Percentiles rank a stretch among this genome's conserved stretches.
These are phyloP conservation scores for Penicillium sp. DNA, from an alignment of 2,329 filamentous ascomycete species.

Conservation along the genomic window DNA sequence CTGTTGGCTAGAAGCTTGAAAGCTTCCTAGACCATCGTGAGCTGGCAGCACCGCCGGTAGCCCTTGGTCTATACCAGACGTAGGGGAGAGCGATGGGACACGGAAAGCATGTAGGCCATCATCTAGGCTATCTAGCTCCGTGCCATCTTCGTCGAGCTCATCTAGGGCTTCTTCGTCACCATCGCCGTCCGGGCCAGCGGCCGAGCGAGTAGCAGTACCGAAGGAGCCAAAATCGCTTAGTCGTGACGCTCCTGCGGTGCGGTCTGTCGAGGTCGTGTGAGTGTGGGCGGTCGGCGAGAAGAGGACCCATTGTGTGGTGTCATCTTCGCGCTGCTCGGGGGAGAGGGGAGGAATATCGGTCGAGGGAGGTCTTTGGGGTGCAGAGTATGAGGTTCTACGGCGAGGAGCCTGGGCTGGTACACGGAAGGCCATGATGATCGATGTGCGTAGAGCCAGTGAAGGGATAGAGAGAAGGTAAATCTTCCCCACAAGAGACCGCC, in stretches of 20 bases:
- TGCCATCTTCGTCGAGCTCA: slow-evolving; percentile 53
- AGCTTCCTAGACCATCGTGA: slow-evolving; percentile 88
- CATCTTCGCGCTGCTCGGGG: slow-evolving; percentile 51
- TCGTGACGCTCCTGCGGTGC: slow-evolving; percentile 64
- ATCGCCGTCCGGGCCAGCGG: slow-evolving; percentile 22
- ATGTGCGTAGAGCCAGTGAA: slow-evolving; percentile 6
- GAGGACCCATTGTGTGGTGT: slow-evolving; percentile 91
- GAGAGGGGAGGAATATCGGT: slow-evolving; percentile 27
- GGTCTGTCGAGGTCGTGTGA: slow-evolving; percentile 60
- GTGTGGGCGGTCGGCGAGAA: slow-evolving; percentile 77
- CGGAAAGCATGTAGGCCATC: slow-evolving; percentile 87
- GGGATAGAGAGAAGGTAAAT: slow-evolving; percentile 15
- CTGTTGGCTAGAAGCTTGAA: slow-evolving; percentile 58
- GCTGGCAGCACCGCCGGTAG: slow-evolving; percentile 71
- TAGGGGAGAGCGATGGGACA: slow-evolving; percentile 49
- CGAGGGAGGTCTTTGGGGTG: slow-evolving; percentile 23
- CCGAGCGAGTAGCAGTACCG: slow-evolving; percentile 61
- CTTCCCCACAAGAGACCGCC: slow-evolving; percentile 20
- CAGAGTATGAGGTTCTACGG: slow-evolving; percentile 33
- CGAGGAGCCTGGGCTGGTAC: slow-evolving; percentile 34
- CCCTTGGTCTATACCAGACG: slow-evolving; percentile 49
- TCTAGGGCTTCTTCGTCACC: slow-evolving; percentile 54
- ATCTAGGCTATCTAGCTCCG: slow-evolving; percentile 88
- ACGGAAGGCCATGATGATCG: slow-evolving; percentile 35
- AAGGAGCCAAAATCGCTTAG: slow-evolving; percentile 77